Evolutionary conservation across 148 eudicot species (phyloP).

Genomic region (Mesembryanthemum crystallinum): DNA sequence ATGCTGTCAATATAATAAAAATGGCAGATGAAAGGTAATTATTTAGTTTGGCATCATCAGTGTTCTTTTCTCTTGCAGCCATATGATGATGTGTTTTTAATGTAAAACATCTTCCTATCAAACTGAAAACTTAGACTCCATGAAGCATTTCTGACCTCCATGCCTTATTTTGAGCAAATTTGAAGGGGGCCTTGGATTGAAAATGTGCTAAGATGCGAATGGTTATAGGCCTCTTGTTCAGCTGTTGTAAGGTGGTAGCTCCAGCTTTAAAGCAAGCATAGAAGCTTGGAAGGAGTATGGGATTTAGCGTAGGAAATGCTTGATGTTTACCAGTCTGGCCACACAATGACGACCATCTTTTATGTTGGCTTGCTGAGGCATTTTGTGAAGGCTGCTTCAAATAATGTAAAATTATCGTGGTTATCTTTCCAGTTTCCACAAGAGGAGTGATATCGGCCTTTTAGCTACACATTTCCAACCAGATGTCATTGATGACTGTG

Average conservation of each 20-base stretch:
- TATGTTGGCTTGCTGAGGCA: background rate
- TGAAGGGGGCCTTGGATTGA: background rate
- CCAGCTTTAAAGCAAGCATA: background rate
- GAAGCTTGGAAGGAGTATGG: background rate
- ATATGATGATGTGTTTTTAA: background rate
- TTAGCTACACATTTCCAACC: background rate
- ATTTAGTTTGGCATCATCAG: background rate
- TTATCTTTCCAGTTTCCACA: background rate
- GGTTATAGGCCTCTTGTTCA: too few species aligned
- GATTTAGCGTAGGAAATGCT: background rate
- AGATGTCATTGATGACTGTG: too few species aligned
- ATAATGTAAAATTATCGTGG: background rate
- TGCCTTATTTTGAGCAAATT: background rate
- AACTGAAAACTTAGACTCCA: background rate
- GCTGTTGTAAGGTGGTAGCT: too few species aligned
- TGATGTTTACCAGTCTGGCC: background rate
- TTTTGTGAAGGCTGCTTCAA: background rate
- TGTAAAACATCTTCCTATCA: background rate
- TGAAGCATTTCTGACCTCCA: background rate
- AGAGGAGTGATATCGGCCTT: too few species aligned
- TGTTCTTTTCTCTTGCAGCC: background rate
- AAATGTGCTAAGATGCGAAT: background rate
- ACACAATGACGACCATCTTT: too few species aligned
- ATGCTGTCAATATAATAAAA: conserved; percentile 87
- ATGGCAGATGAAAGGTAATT: conserved; percentile 70